Evolutionary conservation across 352 stramenopile species (phyloP).

Genomic region (Phytophthora aleatoria): DNA sequence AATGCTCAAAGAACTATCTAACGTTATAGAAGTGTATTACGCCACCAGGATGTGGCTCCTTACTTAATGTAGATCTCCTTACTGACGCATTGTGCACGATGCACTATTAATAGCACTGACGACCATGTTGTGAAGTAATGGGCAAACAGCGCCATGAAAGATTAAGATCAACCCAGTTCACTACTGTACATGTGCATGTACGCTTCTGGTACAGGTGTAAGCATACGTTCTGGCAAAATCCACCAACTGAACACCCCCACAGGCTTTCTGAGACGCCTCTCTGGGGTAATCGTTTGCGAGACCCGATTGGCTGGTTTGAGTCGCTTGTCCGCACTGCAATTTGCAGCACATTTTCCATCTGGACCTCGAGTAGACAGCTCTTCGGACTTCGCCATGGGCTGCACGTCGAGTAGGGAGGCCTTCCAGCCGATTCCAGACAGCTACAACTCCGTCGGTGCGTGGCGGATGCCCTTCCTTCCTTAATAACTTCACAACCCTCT

Average conservation of each 20-base stretch:
- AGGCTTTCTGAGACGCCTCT: slow-evolving; percentile 17
- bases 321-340: slow-evolving; percentile 24
- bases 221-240: not conserved
- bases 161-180: too few species aligned
- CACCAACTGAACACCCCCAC: slow-evolving; percentile 6
- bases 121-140: too few species aligned
- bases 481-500: too few species aligned
- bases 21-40: not conserved
- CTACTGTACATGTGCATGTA: too few species aligned
- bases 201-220: too few species aligned
- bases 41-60: not conserved
- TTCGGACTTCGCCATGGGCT: slow-evolving; percentile 29
- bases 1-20: not conserved
- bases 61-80: not conserved
- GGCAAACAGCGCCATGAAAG: too few species aligned
- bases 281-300: slow-evolving; percentile 16
- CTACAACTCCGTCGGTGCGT: slow-evolving; percentile 39
- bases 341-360: slow-evolving; percentile 24
- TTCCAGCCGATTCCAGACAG: slow-evolving; percentile 44
- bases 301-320: slow-evolving; percentile 23
- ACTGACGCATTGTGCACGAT: not conserved
- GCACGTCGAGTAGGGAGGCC: slow-evolving; percentile 26
- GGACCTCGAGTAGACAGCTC: slow-evolving; percentile 13
- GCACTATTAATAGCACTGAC: not conserved
- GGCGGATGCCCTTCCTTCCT: too few species aligned